Evolutionary conservation across 345 rosid genomes (phyloP), one percentile per base, ranked within the genome.

Genomic region (Hirschfeldia incana): DNA sequence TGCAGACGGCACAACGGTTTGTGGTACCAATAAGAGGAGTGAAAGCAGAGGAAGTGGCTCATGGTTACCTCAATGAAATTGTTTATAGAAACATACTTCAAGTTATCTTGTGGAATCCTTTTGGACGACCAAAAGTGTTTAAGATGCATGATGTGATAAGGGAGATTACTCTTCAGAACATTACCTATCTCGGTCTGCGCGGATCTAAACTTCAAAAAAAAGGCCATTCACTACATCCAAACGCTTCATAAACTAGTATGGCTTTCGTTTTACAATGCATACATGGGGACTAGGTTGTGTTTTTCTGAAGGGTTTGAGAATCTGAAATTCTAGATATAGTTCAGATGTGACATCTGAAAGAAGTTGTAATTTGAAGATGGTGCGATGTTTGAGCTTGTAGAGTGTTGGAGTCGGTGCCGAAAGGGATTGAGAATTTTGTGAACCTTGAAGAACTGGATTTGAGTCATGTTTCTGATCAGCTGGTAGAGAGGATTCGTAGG

Each of bases 121-220:
- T 1, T 3, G 85, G 85, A 66, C 67, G 81, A 21, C 83, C 84
- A 2, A 78, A 63, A 29, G 59, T 10, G 15, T 73, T 80, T 36
- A 80, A 84, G 76, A 78, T 86, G 85, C 89, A 86, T 62, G 84
- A 86, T 65, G 70, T 86, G 42, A 12, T 82, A 7, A 66, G 85
- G 7, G 87, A 86, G 79, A 72, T 84, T 13, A 67, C 75, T 13
- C 86, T 82, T 46, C 73, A 80, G 1, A 80, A 53, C 79, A 61
- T 82, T 2, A 55, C 73, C 4, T 28, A 36, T 8, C 26, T 84
- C 17, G 44, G 39, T 28, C 51, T 83, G 29, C 78, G 70, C 6
- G 75, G 84, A 55, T 81, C 86, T 17, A 64, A 76, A 73, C 42
- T 84, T 12, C 28, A 21, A 30, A 42, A 79, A 76, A 69, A 69